Evolutionary conservation across 306 rosid genomes (phyloP).

Genomic region (Styphnolobium japonicum): DNA sequence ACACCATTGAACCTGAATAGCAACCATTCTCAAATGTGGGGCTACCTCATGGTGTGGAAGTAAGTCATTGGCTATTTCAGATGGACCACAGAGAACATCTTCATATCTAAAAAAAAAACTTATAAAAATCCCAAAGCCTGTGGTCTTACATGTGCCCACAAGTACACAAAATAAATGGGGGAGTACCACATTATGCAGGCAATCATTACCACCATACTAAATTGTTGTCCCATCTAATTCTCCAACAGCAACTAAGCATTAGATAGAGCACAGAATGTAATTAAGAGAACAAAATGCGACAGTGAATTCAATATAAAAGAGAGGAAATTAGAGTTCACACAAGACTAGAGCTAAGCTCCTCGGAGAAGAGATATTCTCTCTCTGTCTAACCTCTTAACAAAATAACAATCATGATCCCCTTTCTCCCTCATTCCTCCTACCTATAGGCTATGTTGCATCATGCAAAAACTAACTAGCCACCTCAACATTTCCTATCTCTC

Average conservation of each 20-base stretch:
- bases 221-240: background rate
- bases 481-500: no score
- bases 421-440: no score
- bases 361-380: no score
- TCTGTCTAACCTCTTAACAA: no score
- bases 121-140: background rate
- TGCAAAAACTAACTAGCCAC: no score
- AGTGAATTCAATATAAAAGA: no score
- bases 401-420: no score
- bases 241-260: slow-evolving; percentile 1
- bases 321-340: no score
- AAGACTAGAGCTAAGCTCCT: no score
- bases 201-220: background rate
- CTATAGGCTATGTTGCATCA: no score
- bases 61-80: background rate
- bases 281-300: no score
- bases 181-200: background rate
- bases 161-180: background rate
- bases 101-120: background rate
- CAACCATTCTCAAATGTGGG: background rate
- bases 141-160: background rate
- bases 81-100: background rate
- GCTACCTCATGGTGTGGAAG: background rate
- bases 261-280: no score
- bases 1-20: background rate